These are phyloP conservation scores for Eucalyptus marginata DNA, from an alignment of 345 rosid genomes.

Conservation along the genomic window DNA sequence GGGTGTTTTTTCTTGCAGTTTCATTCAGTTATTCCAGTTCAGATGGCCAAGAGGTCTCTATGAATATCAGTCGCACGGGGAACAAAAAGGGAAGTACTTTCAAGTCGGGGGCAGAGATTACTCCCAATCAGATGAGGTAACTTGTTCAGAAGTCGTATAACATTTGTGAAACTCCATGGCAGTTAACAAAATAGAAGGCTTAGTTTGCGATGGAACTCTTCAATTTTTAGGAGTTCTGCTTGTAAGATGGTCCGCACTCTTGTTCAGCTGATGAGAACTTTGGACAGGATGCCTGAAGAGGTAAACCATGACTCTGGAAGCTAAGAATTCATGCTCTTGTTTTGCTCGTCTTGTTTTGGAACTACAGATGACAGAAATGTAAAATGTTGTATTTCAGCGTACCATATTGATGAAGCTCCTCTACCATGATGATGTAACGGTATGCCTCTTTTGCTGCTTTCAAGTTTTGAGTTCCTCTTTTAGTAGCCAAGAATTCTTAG, in stretches of 20 bases:
- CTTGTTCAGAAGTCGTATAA: background rate
- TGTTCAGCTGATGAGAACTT: constrained; percentile 94
- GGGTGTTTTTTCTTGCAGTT: constrained; percentile 41
- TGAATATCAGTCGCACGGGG: constrained; percentile 81
- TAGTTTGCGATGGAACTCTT: background rate
- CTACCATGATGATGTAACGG: constrained; percentile 94
- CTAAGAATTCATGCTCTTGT: background rate
- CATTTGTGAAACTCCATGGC: background rate
- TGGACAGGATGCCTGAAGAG: constrained; percentile 93
- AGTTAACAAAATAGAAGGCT: background rate
- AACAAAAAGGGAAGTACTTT: constrained; percentile 71
- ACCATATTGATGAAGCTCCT: constrained; percentile 92
- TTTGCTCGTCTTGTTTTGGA: background rate
- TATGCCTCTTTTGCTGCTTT: constrained; percentile 20
- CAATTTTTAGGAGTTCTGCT: constrained; percentile 68
- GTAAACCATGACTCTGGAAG: constrained; percentile 9
- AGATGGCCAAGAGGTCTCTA: constrained; percentile 70
- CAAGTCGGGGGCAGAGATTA: constrained; percentile 61
- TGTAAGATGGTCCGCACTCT: constrained; percentile 94
- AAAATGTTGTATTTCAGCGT: constrained; percentile 40
- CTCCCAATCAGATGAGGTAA: constrained; percentile 93
- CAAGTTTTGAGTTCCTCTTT: background rate
- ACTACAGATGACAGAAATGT: background rate
- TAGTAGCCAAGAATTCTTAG: background rate
- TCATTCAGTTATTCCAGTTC: constrained; percentile 78